phyloP scores from a whole-genome alignment of 139 green algal genomes.

The Chlorella sp. region DNA sequence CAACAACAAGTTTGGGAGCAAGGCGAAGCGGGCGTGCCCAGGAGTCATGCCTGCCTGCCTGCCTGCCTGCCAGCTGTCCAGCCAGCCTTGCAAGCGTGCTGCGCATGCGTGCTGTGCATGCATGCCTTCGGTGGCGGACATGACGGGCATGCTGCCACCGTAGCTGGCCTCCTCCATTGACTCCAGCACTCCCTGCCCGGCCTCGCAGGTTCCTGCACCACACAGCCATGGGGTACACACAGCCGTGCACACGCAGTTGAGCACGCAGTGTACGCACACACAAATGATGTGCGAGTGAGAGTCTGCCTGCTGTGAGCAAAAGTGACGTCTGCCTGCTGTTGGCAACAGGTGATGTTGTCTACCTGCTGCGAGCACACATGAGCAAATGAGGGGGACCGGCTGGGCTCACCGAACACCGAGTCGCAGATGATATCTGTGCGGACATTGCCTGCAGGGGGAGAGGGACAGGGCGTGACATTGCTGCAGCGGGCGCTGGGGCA shows the following conservation, averaged over 20 bases:
- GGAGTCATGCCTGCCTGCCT: background rate
- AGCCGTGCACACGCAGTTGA: background rate
- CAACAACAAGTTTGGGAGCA: background rate
- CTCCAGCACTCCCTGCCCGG: background rate
- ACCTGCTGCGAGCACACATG: background rate
- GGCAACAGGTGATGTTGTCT: too few species aligned
- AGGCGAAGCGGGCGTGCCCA: background rate
- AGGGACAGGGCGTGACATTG: too few species aligned
- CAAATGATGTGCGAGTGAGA: background rate
- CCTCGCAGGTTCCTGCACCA: background rate
- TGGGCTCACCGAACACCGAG: background rate
- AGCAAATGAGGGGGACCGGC: background rate
- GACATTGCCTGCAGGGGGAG: background rate
- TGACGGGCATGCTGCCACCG: background rate
- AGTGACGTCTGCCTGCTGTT: too few species aligned
- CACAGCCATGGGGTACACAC: background rate
- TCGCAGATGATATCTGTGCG: background rate
- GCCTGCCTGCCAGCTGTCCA: background rate
- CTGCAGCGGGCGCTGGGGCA: too few species aligned
- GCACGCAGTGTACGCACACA: too few species aligned
- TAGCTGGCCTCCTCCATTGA: background rate
- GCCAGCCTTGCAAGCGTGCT: too few species aligned
- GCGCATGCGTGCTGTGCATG: background rate
- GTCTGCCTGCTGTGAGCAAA: too few species aligned
- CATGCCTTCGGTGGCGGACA: background rate